Base-by-base conservation (phyloP, 2,329 filamentous ascomycete genomes). In the Xylaria sp. region DNA sequence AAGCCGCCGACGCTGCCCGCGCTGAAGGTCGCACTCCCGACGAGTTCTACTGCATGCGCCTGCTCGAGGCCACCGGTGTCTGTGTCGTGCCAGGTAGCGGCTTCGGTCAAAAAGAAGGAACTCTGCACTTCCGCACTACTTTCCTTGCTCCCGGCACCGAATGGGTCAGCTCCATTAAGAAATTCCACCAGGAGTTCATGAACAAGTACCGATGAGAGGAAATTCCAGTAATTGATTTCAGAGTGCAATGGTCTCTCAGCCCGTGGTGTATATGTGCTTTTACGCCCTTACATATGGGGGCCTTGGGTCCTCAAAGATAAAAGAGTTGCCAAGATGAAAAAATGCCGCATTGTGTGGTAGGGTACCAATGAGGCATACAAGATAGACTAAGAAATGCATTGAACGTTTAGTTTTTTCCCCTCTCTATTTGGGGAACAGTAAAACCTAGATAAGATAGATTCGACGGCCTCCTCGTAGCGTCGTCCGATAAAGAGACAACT, bases 81-180 rank as follows among this genome's bases (percentile, higher is more conserved):
- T 99, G 96, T 76, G 92, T 98, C 62, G 94, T 99, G 2, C 92
- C 96, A 0, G 96, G 96, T 53, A 91, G 89, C 65, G 96, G 96
- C 0, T 99, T 99, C 78, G 96, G 96, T 5, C 96, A 99, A 85
- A 94, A 92, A 82, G 92, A 96, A 76, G 92, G 91, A 75, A 96
- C 93, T 0, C 85, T 96, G 77, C 96, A 99, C 84, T 97, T 99
- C 87, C 87, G 96, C 70, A 99, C 96, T 3, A 99, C 96, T 0
- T 99, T 99, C 86, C 84, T 99, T 48, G 95, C 96, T 0, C 96
- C 96, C 0, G 96, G 96, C 14, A 98, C 95, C 1, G 94, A 97
- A 75, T 99, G 96, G 96, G 90, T 97, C 6, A 89, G 90, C 58
- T 87, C 91, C 73, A 93, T 98, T 74, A 88, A 91, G 74, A 92